Evolutionary conservation across 176 grass and related monocot species (phyloP), one percentile per base, ranked within the genome.

Genomic region (Phragmites australis): DNA sequence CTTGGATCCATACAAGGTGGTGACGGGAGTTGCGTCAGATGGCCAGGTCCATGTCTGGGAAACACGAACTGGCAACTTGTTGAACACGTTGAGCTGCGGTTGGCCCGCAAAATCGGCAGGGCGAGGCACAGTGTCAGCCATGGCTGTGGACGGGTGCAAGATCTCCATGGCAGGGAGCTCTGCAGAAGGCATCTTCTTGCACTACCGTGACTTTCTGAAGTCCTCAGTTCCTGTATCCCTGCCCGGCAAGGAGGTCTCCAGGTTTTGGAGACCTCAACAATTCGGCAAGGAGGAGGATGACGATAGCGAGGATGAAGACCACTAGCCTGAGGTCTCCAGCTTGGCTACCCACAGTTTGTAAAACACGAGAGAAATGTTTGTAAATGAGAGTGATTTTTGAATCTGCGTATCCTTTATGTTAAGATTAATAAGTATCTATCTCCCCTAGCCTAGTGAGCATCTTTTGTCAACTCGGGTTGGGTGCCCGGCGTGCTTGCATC

Each of bases 1-100:
- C 69, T 83, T 94, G 92, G 95, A 97, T 81, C 83, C 41, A 21
- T 94, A 93, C 81, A 97, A 97, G 77, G 65, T 97, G 27, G 88
- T 97, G 66, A 89, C 90, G 0, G 95, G 85, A 63, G 88, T 68
- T 1, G 78, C 88, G 67, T 90, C 60, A 2, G 72, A 87, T 43
- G 83, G 62, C 22, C 19, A 81, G 69, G 80, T 87, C 67, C 80
- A 94, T 70, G 76, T 97, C 37, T 94, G 87, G 85, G 86, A 94
- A 74, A 82, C 89, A 1, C 55, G 9, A 34, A 89, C 87, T 9
- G 83, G 88, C 5, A 54, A 82, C n/a, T 64, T 87, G 15, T n/a
- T 76, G 60, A 94, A 93, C 81, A 82, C 88, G 16, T 70, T 98
- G 27, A 85, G 78, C 70, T 93, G 77, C 5, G 64, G 78, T 5